A percentile compares a stretch with the other conserved stretches of the same genome.
Conservation (phyloP, 2,329 filamentous ascomycete species). For the Talaromyces piceae region DNA sequence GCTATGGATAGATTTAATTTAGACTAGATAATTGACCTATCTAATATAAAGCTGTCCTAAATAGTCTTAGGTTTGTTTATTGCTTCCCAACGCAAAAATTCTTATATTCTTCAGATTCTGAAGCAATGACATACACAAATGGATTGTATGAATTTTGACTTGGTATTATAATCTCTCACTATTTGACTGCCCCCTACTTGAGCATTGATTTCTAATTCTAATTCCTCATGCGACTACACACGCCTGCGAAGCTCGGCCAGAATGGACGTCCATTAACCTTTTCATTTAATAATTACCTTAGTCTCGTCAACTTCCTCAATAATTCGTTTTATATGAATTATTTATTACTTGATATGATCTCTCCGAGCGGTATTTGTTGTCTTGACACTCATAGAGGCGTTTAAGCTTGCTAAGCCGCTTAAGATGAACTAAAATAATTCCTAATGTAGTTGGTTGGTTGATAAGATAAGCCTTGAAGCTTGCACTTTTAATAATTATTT, state of each 20-base stretch:
- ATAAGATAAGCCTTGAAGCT: background rate
- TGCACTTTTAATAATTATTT: background rate
- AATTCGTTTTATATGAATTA: background rate
- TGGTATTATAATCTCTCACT: background rate
- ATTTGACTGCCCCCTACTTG: background rate
- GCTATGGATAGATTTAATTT: too few species aligned
- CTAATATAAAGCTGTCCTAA: too few species aligned
- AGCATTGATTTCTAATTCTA: background rate
- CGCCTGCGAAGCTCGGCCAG: background rate
- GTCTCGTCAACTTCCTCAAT: background rate
- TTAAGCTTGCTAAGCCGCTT: background rate
- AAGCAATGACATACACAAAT: background rate
- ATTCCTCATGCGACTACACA: background rate
- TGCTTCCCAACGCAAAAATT: background rate
- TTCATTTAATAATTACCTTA: background rate
- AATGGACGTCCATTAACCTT: background rate
- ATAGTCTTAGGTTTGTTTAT: too few species aligned
- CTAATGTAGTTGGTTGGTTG: background rate
- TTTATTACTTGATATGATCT: background rate
- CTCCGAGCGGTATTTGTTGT: background rate
- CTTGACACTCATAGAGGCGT: background rate
- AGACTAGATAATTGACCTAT: too few species aligned
- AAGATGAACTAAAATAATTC: background rate
- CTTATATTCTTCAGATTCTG: background rate
- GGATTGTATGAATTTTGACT: background rate